phyloP scores from a whole-genome alignment of 192 early-diverging fungal species.

The Backusella circina region DNA sequence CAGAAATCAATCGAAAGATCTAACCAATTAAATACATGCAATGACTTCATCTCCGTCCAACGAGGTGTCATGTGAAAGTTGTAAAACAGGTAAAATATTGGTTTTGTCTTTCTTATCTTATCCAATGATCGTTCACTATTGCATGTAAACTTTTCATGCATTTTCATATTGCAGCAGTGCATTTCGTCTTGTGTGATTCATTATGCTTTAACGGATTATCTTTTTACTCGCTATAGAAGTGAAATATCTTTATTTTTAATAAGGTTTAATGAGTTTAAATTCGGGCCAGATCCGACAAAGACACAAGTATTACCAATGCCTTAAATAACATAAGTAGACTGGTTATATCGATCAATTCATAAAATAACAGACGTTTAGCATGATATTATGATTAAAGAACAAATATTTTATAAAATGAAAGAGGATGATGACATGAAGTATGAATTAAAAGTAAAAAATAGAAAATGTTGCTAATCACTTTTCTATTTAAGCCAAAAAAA shows the following conservation, averaged over 20 bases:
- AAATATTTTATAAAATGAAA: too few relatives aligned
- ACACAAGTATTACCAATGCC: too few relatives aligned
- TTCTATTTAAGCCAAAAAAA: not conserved
- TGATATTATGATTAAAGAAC: too few relatives aligned
- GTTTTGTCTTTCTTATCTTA: not conserved
- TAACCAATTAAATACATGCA: not conserved
- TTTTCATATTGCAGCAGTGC: not conserved
- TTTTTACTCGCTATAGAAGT: not conserved
- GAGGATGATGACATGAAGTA: too few relatives aligned
- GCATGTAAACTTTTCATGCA: not conserved
- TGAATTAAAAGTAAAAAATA: too few relatives aligned
- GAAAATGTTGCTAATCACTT: not conserved
- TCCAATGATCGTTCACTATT: not conserved
- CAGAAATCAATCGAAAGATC: not conserved
- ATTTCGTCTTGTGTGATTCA: not conserved
- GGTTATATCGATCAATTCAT: too few relatives aligned
- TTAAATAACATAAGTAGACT: too few relatives aligned
- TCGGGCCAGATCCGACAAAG: not conserved
- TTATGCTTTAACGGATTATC: not conserved
- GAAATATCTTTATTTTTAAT: not conserved
- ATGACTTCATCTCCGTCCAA: not conserved
- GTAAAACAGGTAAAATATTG: not conserved
- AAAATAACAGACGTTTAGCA: too few relatives aligned
- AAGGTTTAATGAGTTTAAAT: not conserved
- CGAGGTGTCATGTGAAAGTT: not conserved